Conservation (phyloP, 768 basidiomycete genomes). For the Tylopilus subfusipes region DNA sequence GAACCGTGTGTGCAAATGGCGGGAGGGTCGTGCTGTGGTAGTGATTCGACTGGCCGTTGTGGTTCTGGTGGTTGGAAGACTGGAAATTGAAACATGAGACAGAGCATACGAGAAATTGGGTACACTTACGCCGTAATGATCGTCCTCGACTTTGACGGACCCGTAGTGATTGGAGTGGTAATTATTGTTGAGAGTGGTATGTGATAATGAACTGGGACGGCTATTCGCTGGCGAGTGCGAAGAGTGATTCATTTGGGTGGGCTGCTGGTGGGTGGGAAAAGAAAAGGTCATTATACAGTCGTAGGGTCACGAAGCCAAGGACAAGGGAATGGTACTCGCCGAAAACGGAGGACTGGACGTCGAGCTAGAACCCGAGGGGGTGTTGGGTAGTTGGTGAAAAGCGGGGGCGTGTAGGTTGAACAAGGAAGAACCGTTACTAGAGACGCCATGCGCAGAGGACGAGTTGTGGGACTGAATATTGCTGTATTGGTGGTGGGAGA, state of each 20-base stretch:
- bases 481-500: constrained; percentile 48
- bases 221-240: constrained; percentile 50
- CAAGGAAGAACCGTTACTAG: constrained; percentile 39
- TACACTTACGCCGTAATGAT: constrained; percentile 49
- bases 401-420: constrained; percentile 54
- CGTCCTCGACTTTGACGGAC: constrained; percentile 67
- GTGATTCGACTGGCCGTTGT: constrained; percentile 36
- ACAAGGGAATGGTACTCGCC: constrained; percentile 65
- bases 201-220: constrained; percentile 40
- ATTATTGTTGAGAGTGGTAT: constrained; percentile 38
- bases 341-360: constrained; percentile 82
- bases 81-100: constrained; percentile 1
- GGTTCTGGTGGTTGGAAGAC: constrained; percentile 33
- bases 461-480: constrained; percentile 39
- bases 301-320: constrained; percentile 29
- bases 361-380: constrained; percentile 67
- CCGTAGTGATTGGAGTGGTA: constrained; percentile 48
- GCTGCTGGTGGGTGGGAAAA: constrained; percentile 51
- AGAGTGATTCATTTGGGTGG: constrained; percentile 61
- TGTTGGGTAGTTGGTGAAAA: constrained; percentile 63
- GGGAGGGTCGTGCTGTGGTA: constrained; percentile 43
- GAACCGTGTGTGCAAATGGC: constrained; percentile 48
- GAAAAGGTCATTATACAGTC: constrained; percentile 53
- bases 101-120: neutral
- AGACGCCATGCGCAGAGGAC: constrained; percentile 38